A percentile compares a stretch with the other conserved stretches of the same genome.
phyloP scores from a whole-genome alignment of 2,329 filamentous ascomycete genomes.

The Aureobasidium lini region DNA sequence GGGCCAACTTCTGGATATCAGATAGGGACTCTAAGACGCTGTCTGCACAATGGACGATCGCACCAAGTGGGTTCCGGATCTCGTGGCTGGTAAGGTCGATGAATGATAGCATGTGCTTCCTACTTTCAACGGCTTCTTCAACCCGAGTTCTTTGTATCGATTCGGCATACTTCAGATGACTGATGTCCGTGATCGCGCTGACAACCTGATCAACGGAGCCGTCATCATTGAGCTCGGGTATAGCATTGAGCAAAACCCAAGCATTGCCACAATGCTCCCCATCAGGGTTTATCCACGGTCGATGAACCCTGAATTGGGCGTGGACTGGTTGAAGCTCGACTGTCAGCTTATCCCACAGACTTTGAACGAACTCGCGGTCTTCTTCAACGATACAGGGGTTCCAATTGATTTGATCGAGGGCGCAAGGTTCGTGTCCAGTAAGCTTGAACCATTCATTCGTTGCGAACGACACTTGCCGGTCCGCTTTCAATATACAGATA shows the following conservation, averaged over 20 bases:
- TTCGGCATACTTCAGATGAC: constrained; percentile 26
- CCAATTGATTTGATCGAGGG: constrained; percentile 23
- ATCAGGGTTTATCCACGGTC: constrained; percentile 24
- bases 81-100: constrained; percentile 9
- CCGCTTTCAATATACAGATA: constrained; percentile 22
- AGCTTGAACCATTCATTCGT: constrained; percentile 12
- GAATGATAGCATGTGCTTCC: constrained; percentile 25
- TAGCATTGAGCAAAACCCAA: constrained; percentile 27
- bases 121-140: constrained; percentile 30
- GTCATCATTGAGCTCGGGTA: constrained; percentile 25
- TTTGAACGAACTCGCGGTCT: constrained; percentile 27
- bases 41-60: constrained; percentile 39
- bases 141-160: constrained; percentile 23
- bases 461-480: not conserved
- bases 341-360: constrained; percentile 26
- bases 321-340: constrained; percentile 25
- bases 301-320: constrained; percentile 32
- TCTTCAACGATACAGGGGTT: constrained; percentile 18
- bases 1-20: not conserved
- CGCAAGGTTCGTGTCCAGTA: not conserved
- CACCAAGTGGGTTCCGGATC: constrained; percentile 37
- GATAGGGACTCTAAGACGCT: constrained; percentile 13
- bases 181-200: constrained; percentile 28
- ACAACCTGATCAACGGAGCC: constrained; percentile 23
- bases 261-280: constrained; percentile 15